phyloP scores from a whole-genome alignment of 2,329 filamentous ascomycete genomes.

The Clarireedia monteithiana region DNA sequence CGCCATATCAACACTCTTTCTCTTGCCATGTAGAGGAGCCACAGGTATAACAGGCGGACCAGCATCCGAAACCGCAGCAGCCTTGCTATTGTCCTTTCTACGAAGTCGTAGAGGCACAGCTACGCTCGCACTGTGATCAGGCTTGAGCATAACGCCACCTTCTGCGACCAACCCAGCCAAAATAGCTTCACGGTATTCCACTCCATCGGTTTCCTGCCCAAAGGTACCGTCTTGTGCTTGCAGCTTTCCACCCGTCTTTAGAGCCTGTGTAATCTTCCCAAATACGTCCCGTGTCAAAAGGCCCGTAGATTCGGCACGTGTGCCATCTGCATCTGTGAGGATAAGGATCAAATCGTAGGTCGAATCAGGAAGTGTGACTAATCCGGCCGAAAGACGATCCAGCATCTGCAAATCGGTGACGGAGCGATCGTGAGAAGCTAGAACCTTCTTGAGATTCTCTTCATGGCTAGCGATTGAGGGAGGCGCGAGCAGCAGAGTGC shows the following conservation, averaged over 20 bases:
- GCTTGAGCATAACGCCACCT: constrained; percentile 65
- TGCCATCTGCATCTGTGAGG: constrained; percentile 68
- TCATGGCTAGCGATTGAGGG: constrained; percentile 84
- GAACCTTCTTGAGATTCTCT: constrained; percentile 62
- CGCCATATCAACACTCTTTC: constrained; percentile 22
- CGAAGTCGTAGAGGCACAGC: constrained; percentile 46
- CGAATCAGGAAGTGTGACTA: constrained; percentile 65
- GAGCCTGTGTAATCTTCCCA: constrained; percentile 56
- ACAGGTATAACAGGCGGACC: constrained; percentile 28
- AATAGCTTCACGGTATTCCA: constrained; percentile 69
- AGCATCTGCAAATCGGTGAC: constrained; percentile 94
- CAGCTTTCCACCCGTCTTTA: constrained; percentile 62
- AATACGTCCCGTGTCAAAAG: constrained; percentile 64
- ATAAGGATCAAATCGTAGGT: constrained; percentile 83
- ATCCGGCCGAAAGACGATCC: constrained; percentile 76
- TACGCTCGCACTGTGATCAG: constrained; percentile 38
- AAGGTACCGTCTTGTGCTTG: constrained; percentile 61
- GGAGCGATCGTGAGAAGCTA: constrained; percentile 65
- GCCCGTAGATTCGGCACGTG: constrained; percentile 51
- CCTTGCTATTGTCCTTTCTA: constrained; percentile 45
- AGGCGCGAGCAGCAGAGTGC: constrained; percentile 80
- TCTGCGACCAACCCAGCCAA: constrained; percentile 66
- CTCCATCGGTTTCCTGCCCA: constrained; percentile 32
- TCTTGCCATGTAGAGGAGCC: constrained; percentile 20
- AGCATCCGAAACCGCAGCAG: constrained; percentile 29